Evolutionary conservation across 805 yeast species (phyloP).

Genomic region (Kuraishia borneana): DNA sequence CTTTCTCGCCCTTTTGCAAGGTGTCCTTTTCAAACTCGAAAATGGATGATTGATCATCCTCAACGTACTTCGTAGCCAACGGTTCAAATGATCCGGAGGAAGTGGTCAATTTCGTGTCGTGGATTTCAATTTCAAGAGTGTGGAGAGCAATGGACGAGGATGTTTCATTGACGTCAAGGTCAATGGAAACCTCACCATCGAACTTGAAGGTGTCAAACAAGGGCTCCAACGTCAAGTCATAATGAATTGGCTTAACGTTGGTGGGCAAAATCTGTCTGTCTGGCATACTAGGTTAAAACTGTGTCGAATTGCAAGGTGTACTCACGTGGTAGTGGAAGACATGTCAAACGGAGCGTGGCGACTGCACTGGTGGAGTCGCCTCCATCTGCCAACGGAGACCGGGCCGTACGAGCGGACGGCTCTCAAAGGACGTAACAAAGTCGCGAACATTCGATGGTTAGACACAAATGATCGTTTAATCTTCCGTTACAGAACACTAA

Average conservation of each 20-base stretch:
- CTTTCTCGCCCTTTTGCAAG: constrained; percentile 24
- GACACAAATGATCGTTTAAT: neutral
- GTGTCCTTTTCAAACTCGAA: constrained; percentile 25
- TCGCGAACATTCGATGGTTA: neutral
- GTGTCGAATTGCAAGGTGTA: neutral
- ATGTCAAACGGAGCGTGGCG: neutral
- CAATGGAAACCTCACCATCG: constrained; percentile 43
- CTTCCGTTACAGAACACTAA: neutral
- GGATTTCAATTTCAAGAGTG: constrained; percentile 52
- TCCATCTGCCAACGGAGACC: no score
- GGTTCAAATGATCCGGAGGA: constrained; percentile 13
- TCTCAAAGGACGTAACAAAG: neutral
- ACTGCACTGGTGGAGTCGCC: neutral
- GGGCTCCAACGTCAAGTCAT: constrained; percentile 55
- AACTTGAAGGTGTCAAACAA: constrained; percentile 48
- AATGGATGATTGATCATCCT: constrained; percentile 28
- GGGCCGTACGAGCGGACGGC: no score
- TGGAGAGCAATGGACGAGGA: constrained; percentile 43
- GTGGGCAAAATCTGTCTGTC: constrained; percentile 40
- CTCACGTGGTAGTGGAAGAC: neutral
- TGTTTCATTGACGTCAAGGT: constrained; percentile 37
- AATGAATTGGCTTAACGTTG: constrained; percentile 59
- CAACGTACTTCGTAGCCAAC: constrained; percentile 13
- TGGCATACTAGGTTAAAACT: neutral
- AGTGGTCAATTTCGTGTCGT: constrained; percentile 26